phyloP scores from a whole-genome alignment of 495 filamentous ascomycete species.

The Astrocystis sublimbata region DNA sequence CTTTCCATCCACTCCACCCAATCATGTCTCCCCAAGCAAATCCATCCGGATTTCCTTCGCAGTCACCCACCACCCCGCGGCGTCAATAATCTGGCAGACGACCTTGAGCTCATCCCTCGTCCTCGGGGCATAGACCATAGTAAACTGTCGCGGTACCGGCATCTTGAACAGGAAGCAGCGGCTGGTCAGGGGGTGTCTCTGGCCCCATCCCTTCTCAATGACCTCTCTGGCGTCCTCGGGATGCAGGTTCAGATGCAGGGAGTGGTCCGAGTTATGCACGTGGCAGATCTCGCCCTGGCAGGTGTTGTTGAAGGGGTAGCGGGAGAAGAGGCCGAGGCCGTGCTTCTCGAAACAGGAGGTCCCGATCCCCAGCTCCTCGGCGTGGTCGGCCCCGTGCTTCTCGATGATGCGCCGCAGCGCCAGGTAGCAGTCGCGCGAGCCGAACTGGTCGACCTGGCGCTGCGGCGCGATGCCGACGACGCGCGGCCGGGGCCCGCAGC shows the following conservation, averaged over 20 bases:
- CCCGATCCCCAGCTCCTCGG: slow-evolving; percentile 56
- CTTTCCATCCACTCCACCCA: background rate
- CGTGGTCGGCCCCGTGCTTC: slow-evolving; percentile 47
- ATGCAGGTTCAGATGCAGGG: slow-evolving; percentile 74
- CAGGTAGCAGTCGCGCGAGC: slow-evolving; percentile 52
- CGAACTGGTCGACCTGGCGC: slow-evolving; percentile 68
- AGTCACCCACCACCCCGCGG: slow-evolving; percentile 61
- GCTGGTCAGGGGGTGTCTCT: slow-evolving; percentile 79
- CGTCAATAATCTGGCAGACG: slow-evolving; percentile 70
- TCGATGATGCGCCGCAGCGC: slow-evolving; percentile 52
- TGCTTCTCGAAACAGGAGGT: slow-evolving; percentile 81
- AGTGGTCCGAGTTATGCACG: slow-evolving; percentile 72
- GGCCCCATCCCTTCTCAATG: slow-evolving; percentile 81
- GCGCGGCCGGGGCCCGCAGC: slow-evolving; percentile 61
- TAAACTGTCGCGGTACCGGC: slow-evolving; percentile 66
- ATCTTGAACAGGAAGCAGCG: slow-evolving; percentile 46
- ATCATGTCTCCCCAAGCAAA: slow-evolving; percentile 20
- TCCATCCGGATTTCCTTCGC: slow-evolving; percentile 46
- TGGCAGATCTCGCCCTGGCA: slow-evolving; percentile 79
- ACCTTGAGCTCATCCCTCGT: slow-evolving; percentile 61
- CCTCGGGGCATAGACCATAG: slow-evolving; percentile 83
- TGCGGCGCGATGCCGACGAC: slow-evolving; percentile 79
- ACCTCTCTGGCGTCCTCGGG: slow-evolving; percentile 77
- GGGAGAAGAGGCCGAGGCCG: slow-evolving; percentile 69
- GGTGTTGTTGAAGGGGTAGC: slow-evolving; percentile 60